phyloP scores from a whole-genome alignment of 1,284 basidiomycete genomes.

The Apiotrichum akiyoshidainum region DNA sequence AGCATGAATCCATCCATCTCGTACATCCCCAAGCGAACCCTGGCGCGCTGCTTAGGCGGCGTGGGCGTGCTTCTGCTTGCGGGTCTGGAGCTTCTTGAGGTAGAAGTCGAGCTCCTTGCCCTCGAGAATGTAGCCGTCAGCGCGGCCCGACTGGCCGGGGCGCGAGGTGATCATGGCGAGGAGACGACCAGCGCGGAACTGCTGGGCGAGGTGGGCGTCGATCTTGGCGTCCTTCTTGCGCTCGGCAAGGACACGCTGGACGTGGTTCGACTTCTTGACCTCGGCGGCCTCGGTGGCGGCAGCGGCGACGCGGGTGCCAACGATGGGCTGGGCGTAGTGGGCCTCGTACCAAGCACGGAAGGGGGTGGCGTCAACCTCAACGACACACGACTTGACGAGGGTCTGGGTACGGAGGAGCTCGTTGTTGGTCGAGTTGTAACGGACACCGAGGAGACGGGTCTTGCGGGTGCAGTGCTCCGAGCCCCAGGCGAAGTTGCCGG shows the following conservation, averaged over 20 bases:
- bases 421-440: conserved; percentile 98
- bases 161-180: conserved; percentile 84
- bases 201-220: conserved; percentile 73
- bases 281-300: conserved; percentile 52
- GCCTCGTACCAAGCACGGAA: conserved; percentile 99
- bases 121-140: conserved; percentile 93
- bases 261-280: conserved; percentile 83
- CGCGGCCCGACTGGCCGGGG: conserved; percentile 89
- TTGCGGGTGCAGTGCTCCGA: conserved; percentile 88
- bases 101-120: conserved; percentile 98
- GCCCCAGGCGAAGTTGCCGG: conserved; percentile 95
- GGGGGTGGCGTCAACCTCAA: conserved; percentile 92
- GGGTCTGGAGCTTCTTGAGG: conserved; percentile 81
- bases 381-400: conserved; percentile 88
- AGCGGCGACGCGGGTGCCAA: conserved; percentile 66
- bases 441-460: conserved; percentile 89
- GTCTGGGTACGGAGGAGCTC: conserved; percentile 98
- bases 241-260: conserved; percentile 76
- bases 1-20: conserved; percentile 32
- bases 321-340: conserved; percentile 88
- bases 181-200: conserved; percentile 53
- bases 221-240: conserved; percentile 91
- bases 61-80: conserved; percentile 90
- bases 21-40: conserved; percentile 19
- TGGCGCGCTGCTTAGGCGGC: conserved; percentile 42